Conservation (phyloP, 768 basidiomycete species). For the Leucocoprinus birnbaumii region DNA sequence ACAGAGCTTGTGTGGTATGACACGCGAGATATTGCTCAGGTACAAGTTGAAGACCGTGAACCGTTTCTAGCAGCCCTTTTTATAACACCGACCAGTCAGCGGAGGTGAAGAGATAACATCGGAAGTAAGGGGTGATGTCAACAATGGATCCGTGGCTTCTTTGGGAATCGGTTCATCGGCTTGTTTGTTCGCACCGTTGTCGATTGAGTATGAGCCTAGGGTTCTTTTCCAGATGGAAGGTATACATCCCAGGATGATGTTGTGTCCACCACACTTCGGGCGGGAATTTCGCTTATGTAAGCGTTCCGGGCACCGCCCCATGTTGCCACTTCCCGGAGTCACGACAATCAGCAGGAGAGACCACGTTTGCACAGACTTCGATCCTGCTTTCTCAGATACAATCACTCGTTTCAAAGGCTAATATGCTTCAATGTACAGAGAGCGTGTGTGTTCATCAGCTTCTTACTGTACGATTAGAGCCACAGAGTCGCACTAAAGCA, state of each 20-base stretch:
- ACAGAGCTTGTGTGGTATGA: background rate
- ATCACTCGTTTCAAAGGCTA: no score
- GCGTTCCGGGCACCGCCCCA: background rate
- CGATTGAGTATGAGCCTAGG: background rate
- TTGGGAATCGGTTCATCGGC: conserved; percentile 4
- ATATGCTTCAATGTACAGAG: no score
- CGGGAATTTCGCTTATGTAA: conserved; percentile 2
- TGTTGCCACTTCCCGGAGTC: background rate
- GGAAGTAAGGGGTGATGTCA: conserved; percentile 11
- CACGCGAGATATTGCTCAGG: background rate
- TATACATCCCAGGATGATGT: conserved; percentile 1
- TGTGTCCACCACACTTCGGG: background rate
- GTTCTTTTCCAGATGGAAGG: conserved; percentile 9
- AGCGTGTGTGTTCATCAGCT: no score
- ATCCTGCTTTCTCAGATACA: no score
- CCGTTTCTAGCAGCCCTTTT: conserved; percentile 2
- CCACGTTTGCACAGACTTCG: background rate
- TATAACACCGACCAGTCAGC: background rate
- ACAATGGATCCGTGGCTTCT: conserved; percentile 4
- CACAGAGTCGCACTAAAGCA: no score
- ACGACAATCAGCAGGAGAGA: background rate
- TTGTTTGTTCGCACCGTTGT: conserved; percentile 2
- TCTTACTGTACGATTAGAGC: no score
- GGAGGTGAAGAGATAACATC: conserved; percentile 4
- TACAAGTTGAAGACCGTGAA: background rate